Base-by-base conservation (phyloP, 2,329 filamentous ascomycete species). In the Tolypocladium ophioglossoides region DNA sequence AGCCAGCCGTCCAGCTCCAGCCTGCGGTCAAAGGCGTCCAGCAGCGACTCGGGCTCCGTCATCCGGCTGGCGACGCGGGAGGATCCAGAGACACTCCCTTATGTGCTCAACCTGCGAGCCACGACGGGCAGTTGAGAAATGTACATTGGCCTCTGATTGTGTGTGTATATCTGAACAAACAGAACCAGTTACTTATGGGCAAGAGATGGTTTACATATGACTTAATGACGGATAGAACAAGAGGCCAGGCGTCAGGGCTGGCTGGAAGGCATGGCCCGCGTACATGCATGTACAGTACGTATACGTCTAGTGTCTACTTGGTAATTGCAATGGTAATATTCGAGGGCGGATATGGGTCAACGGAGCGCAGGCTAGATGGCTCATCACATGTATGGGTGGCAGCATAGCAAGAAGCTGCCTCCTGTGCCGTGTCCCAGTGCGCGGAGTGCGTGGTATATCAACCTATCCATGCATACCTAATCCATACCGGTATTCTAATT, bases 1-100 rank as follows among this genome's bases (percentile, higher is more conserved):
- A 72, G 68, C 56, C 67, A 69, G 46, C 61, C 67, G 16, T 74
- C 72, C 2, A 72, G 64, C 35, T 61, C 66, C 16, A 78, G 73
- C 52, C 56, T 73, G 37, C 68, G 72, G 35, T 72, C 73, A 30
- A 64, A 63, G 24, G 62, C 61, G 5, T 73, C 72, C 14, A 66
- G 55, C 44, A 66, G 61, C 27, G 68, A 64, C 52, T 70, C 69
- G 2, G 71, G 68, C 8, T 77, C 73, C 7, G 75, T 80, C 5
- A 78, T 80, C 46, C 72, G 78, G 9, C 67, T 80, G 34, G 71
- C 76, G 14, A 74, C 68, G 37, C 60, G 59, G 14, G 65, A 70
- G 3, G 69, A 71, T 32, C 56, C 59, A 8, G 63, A 62, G 37
- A 61, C 62, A 11, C 57, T 71, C 5, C 68, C 69, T 3, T 75